phyloP scores from a whole-genome alignment of 768 basidiomycete species.

The Tylopilus rubrobrunneus region DNA sequence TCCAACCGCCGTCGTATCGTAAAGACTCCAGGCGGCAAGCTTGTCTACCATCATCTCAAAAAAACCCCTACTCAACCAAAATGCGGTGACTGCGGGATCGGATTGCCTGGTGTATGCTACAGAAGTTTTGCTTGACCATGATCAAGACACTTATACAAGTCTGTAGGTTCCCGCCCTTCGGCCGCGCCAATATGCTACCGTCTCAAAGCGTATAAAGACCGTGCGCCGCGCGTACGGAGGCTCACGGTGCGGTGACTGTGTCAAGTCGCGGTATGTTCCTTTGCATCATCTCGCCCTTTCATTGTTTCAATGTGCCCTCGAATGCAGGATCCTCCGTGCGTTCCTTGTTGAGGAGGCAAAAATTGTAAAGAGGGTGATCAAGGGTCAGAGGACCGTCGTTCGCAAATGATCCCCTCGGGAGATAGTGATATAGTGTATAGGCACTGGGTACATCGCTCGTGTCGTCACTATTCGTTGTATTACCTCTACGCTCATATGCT shows the following conservation, averaged over 20 bases:
- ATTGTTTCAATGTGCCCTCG: background rate
- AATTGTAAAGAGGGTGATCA: conserved; percentile 99
- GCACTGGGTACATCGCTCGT: too few relatives aligned
- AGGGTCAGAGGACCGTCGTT: conserved; percentile 53
- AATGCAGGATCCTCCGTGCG: conserved; percentile 84
- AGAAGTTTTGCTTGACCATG: background rate
- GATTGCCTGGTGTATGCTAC: conserved; percentile 86
- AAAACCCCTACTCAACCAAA: conserved; percentile 89
- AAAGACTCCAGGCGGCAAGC: conserved; percentile 97
- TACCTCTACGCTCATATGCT: conserved; percentile 8
- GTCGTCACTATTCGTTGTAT: background rate
- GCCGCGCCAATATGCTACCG: conserved; percentile 90
- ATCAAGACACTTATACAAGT: background rate
- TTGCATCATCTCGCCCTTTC: background rate
- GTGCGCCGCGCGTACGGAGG: conserved; percentile 96
- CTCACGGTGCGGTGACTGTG: conserved; percentile 93
- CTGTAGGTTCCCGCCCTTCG: conserved; percentile 88
- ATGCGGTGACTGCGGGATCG: conserved; percentile 97
- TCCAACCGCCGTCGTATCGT: conserved; percentile 93
- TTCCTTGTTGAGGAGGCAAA: conserved; percentile 99
- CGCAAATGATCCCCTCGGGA: conserved; percentile 20
- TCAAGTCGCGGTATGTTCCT: conserved; percentile 81
- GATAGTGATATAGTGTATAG: too few relatives aligned
- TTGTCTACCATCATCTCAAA: conserved; percentile 97
- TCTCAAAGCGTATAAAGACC: conserved; percentile 97